phyloP scores from a whole-genome alignment of 1,284 basidiomycete species.

The Tremellales sp. region DNA sequence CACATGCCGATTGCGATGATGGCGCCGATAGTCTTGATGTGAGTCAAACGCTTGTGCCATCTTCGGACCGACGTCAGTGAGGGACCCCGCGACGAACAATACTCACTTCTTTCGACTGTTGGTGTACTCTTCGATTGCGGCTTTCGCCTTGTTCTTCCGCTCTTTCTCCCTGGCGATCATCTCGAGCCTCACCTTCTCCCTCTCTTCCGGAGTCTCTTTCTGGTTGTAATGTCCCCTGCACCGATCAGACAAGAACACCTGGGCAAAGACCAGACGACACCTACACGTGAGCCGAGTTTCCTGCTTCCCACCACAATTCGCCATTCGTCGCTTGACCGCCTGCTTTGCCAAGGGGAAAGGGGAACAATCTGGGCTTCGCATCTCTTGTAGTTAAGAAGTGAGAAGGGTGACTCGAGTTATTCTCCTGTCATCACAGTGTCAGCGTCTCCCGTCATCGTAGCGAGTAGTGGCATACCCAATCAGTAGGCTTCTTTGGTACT shows the following conservation, averaged over 20 bases:
- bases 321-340: constrained; percentile 18
- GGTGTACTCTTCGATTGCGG: constrained; percentile 17
- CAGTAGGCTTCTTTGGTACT: constrained; percentile 15
- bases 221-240: constrained; percentile 32
- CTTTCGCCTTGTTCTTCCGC: constrained; percentile 20
- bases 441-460: too few species aligned
- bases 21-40: constrained; percentile 28
- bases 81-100: too few species aligned
- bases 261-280: constrained; percentile 6
- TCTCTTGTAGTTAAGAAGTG: constrained; percentile 35
- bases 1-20: constrained; percentile 32
- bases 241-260: background rate
- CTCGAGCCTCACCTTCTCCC: constrained; percentile 18
- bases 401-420: constrained; percentile 25
- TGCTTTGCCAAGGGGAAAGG: constrained; percentile 38
- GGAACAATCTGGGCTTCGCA: constrained; percentile 34
- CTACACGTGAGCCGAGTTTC: constrained; percentile 36
- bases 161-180: constrained; percentile 21
- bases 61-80: too few species aligned
- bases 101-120: constrained; percentile 17
- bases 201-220: constrained; percentile 22
- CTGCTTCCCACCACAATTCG: constrained; percentile 40
- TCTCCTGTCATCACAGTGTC: constrained; percentile 17
- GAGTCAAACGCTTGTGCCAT: constrained; percentile 29
- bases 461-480: constrained; percentile 27